Conservation (phyloP, 208 protist genomes). For the Spongospora subterranea region DNA sequence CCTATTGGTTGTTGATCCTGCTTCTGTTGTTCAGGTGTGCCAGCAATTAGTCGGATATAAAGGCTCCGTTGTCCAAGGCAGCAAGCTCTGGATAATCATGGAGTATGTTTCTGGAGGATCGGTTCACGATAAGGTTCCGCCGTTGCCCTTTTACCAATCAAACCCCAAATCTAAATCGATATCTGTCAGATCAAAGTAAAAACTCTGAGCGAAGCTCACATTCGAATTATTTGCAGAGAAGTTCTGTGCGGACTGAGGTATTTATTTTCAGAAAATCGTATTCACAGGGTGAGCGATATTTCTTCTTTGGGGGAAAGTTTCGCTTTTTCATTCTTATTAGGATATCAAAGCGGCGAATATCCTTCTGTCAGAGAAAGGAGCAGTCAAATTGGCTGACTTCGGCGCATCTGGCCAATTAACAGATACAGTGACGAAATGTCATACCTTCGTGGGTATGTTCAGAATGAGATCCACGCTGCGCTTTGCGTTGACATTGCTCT, state of each 20-base stretch:
- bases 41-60: constrained; percentile 54
- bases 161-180: background rate
- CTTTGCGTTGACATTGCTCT: background rate
- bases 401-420: constrained; percentile 59
- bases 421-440: constrained; percentile 36
- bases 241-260: constrained; percentile 23
- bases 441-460: constrained; percentile 10
- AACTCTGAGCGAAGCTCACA: constrained; percentile 25
- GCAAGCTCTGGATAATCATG: constrained; percentile 58
- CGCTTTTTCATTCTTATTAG: background rate
- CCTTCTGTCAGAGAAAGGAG: constrained; percentile 60
- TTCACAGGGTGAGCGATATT: constrained; percentile 4
- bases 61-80: constrained; percentile 30
- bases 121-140: background rate
- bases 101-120: constrained; percentile 42
- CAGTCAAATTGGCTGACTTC: constrained; percentile 71
- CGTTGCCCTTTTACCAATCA: background rate
- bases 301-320: background rate
- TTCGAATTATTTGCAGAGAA: constrained; percentile 43
- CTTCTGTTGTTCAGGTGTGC: background rate
- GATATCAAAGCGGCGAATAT: constrained; percentile 68
- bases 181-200: background rate
- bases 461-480: background rate
- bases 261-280: constrained; percentile 44
- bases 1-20: background rate